phyloP scores from a whole-genome alignment of 805 yeast genomes.

The Saccharomycopsis oosterbeekiorum region DNA sequence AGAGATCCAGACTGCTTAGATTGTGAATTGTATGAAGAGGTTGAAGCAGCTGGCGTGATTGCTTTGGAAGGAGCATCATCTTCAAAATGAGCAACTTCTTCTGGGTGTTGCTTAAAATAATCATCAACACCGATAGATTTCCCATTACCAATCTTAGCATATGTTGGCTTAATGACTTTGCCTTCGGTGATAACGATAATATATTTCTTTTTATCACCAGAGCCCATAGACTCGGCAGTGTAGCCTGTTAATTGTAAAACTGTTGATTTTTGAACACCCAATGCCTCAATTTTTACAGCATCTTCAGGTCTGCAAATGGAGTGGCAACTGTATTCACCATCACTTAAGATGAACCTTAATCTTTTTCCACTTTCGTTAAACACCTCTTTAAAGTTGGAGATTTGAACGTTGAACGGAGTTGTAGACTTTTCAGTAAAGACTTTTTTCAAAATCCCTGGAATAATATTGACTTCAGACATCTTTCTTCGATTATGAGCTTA shows the following conservation, averaged over 20 bases:
- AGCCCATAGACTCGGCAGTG: slow-evolving; percentile 32
- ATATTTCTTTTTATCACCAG: slow-evolving; percentile 23
- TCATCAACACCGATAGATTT: slow-evolving; percentile 41
- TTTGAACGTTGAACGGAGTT: slow-evolving; percentile 26
- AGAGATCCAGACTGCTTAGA: slow-evolving; percentile 1
- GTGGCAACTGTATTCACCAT: slow-evolving; percentile 41
- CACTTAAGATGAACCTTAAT: slow-evolving; percentile 39
- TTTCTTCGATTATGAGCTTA: background rate
- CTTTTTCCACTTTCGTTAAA: slow-evolving; percentile 34
- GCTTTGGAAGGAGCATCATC: background rate
- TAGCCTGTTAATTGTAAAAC: slow-evolving; percentile 34
- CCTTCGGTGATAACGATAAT: slow-evolving; percentile 20
- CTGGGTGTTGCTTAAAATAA: slow-evolving; percentile 51
- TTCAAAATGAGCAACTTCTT: slow-evolving; percentile 27
- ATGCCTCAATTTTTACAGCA: slow-evolving; percentile 33
- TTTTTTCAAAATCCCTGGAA: slow-evolving; percentile 10
- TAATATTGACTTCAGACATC: slow-evolving; percentile 8
- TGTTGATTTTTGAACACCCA: slow-evolving; percentile 37
- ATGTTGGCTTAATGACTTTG: slow-evolving; percentile 1
- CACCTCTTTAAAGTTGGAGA: slow-evolving; percentile 28
- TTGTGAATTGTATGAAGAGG: slow-evolving; percentile 14
- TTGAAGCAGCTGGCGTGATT: slow-evolving; percentile 20
- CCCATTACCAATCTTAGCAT: slow-evolving; percentile 26
- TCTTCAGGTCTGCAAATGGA: slow-evolving; percentile 44
- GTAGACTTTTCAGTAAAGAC: background rate